Evolutionary conservation across 345 rosid species (phyloP).

Genomic region (Syzygium jambos): DNA sequence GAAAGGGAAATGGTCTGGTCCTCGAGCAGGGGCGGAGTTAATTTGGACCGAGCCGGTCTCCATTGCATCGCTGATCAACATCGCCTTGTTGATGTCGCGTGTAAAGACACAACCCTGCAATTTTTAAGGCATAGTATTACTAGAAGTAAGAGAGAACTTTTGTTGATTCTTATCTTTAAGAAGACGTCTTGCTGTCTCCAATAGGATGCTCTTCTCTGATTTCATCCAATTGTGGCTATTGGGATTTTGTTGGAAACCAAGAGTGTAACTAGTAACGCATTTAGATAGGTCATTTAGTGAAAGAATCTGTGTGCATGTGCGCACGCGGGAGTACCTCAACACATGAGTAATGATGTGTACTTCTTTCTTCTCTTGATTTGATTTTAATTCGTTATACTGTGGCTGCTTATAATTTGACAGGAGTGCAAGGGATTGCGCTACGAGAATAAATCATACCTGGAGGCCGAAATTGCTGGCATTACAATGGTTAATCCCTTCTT

Average conservation of each 20-base stretch:
- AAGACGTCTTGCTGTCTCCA: neutral
- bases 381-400: neutral
- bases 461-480: conserved; percentile 98
- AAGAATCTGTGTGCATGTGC: neutral
- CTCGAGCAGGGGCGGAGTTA: conserved; percentile 99
- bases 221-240: neutral
- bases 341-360: neutral
- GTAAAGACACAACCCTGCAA: conserved; percentile 91
- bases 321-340: neutral
- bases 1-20: conserved; percentile 98
- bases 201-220: neutral
- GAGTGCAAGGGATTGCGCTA: neutral
- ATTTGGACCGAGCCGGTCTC: conserved; percentile 99
- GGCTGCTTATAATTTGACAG: neutral
- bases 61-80: conserved; percentile 92
- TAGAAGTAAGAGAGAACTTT: neutral
- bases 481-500: conserved; percentile 98
- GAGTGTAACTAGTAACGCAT: no score
- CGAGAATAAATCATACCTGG: conserved; percentile 33
- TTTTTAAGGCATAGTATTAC: neutral
- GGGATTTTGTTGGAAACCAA: neutral
- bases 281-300: neutral
- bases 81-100: conserved; percentile 83
- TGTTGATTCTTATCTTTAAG: neutral
- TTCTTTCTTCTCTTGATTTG: neutral